Base-by-base conservation (phyloP, 2,329 filamentous ascomycete genomes). In the Sphaerulina populicola region DNA sequence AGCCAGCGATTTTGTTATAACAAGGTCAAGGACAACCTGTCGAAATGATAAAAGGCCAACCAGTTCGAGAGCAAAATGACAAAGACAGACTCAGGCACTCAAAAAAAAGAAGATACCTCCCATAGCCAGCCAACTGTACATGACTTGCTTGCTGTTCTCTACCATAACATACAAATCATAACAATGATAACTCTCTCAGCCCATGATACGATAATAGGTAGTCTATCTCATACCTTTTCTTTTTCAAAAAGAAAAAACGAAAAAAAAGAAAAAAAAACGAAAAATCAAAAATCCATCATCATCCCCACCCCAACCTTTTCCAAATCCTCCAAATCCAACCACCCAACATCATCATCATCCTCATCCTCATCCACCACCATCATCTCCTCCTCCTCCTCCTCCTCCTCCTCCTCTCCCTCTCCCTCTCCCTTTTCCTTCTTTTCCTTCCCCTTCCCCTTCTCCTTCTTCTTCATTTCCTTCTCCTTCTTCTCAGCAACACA, bases 261-360 rank as follows among this genome's bases (percentile, higher is more conserved):
- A 18, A 18, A 18, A 18, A 18, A 18, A 18, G 18, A 18, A 18
- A 18, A 18, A 2, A 18, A 18, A 18, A 18, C 18, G 3, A 18
- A 18, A 18, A 5, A 7, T 72, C 64, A 95, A 57, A 96, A 86
- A 69, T 97, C 91, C 66, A 96, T 75, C 61, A 94, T 70, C 63
- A 96, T 72, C 69, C 94, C 88, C 49, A 87, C 86, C 11, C 86
- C 85, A 61, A 94, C 75, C 69, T 88, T 93, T 72, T 96, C 90
- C 54, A 97, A 66, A 72, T 96, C 90, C 65, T 94, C 88, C 41
- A 94, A 83, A 79, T 90, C 69, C 58, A 88, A 47, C 61, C 65
- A 69, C 14, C 56, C 47, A 1, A 56, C 61, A 36, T 63, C 60
- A 23, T 43, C 43, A 11, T 56, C 57, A 29, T 48, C 54, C 8